Percentiles rank a stretch among this genome's conserved stretches.
Evolutionary conservation across 352 stramenopile species (phyloP).

Genomic region (Phytopythium boreale): DNA sequence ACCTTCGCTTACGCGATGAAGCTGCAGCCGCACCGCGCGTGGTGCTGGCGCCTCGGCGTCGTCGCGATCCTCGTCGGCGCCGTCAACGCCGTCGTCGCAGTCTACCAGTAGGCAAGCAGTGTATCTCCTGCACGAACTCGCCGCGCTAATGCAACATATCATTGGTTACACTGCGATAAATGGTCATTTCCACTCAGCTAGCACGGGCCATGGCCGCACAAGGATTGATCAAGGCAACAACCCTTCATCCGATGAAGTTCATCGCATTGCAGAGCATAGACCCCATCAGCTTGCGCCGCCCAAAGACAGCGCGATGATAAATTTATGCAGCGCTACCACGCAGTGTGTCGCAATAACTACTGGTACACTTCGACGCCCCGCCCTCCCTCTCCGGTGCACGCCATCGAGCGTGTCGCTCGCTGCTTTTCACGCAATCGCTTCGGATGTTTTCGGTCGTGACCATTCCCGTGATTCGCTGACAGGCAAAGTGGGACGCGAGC

Average conservation of each 20-base stretch:
- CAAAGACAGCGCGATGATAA: too few relatives aligned
- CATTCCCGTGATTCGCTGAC: not conserved
- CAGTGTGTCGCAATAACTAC: too few relatives aligned
- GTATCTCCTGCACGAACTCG: not conserved
- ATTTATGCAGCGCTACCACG: too few relatives aligned
- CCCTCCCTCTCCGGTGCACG: too few relatives aligned
- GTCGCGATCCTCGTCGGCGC: slow-evolving; percentile 33
- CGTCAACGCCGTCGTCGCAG: slow-evolving; percentile 40
- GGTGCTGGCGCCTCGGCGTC: slow-evolving; percentile 34
- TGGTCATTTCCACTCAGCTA: not conserved
- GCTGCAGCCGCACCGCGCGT: slow-evolving; percentile 18
- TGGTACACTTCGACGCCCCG: too few relatives aligned
- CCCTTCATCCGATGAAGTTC: too few relatives aligned
- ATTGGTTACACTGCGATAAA: not conserved
- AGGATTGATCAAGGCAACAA: not conserved
- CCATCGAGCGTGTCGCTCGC: not conserved
- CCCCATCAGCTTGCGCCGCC: too few relatives aligned
- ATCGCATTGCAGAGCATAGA: too few relatives aligned
- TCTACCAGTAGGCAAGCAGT: slow-evolving; percentile 22
- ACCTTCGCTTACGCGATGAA: slow-evolving; percentile 35
- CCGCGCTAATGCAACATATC: not conserved
- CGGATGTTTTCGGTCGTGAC: not conserved
- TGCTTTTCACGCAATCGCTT: slow-evolving; percentile 7
- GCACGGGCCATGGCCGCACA: not conserved
- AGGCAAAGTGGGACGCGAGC: not conserved